These are phyloP conservation scores for Cicer cuneatum DNA, from an alignment of 306 rosid species.

Conservation along the genomic window DNA sequence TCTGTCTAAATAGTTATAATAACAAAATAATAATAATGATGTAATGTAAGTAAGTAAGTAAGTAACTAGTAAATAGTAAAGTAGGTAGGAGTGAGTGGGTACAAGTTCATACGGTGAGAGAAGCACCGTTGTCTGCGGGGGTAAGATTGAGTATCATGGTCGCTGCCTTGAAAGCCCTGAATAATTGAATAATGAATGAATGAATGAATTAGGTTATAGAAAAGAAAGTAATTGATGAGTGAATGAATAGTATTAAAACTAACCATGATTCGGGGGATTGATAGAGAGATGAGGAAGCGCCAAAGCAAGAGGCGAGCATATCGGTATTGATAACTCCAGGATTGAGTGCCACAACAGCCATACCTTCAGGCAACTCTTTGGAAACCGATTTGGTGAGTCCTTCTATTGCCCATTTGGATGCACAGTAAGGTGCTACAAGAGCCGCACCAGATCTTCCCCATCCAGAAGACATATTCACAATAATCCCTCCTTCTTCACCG, in stretches of 20 bases:
- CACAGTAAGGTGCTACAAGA: slow-evolving; percentile 89
- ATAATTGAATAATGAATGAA: neutral
- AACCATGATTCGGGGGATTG: slow-evolving; percentile 80
- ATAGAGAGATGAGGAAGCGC: slow-evolving; percentile 63
- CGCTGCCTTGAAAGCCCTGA: slow-evolving; percentile 88
- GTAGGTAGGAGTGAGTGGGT: too few relatives aligned
- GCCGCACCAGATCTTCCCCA: slow-evolving; percentile 99
- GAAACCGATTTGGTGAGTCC: slow-evolving; percentile 82
- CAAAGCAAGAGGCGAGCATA: slow-evolving; percentile 94
- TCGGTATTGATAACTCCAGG: slow-evolving; percentile 89
- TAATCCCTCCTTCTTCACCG: slow-evolving; percentile 53
- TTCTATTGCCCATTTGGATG: slow-evolving; percentile 95
- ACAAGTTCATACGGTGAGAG: slow-evolving; percentile 66
- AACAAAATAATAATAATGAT: too few relatives aligned
- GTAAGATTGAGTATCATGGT: slow-evolving; percentile 84
- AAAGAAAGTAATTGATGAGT: too few relatives aligned
- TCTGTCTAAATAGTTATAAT: too few relatives aligned
- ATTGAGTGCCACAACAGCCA: slow-evolving; percentile 82
- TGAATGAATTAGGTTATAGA: too few relatives aligned
- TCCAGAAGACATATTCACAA: slow-evolving; percentile 92
- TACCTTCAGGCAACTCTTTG: slow-evolving; percentile 78
- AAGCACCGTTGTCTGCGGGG: slow-evolving; percentile 85
- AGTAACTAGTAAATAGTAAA: too few relatives aligned
- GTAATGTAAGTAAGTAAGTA: too few relatives aligned
- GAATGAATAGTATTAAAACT: neutral